Evolutionary conservation across 169 alveolate species (phyloP).

Genomic region (Plasmodium reichenowi): DNA sequence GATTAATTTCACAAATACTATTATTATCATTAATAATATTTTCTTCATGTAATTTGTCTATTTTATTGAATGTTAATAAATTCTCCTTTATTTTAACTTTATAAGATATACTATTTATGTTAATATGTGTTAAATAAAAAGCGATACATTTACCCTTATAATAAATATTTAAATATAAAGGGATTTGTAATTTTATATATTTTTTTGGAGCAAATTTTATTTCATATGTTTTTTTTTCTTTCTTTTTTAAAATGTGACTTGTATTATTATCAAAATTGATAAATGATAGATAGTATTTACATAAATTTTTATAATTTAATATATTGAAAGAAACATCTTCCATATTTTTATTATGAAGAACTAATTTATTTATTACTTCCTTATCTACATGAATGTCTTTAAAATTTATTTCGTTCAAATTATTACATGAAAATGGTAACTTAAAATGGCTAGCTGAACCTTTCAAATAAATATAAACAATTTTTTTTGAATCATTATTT

Average conservation of each 20-base stretch:
- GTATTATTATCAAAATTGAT: slow-evolving; percentile 48
- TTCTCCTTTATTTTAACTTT: slow-evolving; percentile 50
- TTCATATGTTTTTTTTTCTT: slow-evolving; percentile 70
- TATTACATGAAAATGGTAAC: slow-evolving; percentile 59
- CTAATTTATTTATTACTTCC: slow-evolving; percentile 47
- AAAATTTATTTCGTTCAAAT: slow-evolving; percentile 53
- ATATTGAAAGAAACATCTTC: slow-evolving; percentile 68
- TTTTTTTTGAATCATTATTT: slow-evolving; percentile 35
- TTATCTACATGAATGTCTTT: slow-evolving; percentile 69
- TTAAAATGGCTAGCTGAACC: slow-evolving; percentile 61
- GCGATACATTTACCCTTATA: slow-evolving; percentile 24
- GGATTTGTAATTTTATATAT: slow-evolving; percentile 41
- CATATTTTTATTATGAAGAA: slow-evolving; percentile 42
- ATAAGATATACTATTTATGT: slow-evolving; percentile 56
- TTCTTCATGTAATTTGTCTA: not conserved
- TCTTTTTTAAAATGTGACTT: slow-evolving; percentile 45
- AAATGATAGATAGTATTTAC: slow-evolving; percentile 32
- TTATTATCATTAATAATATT: not conserved
- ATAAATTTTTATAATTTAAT: slow-evolving; percentile 32
- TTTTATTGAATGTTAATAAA: slow-evolving; percentile 41
- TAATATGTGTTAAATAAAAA: slow-evolving; percentile 48
- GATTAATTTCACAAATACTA: slow-evolving; percentile 15
- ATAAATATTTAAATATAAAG: slow-evolving; percentile 49
- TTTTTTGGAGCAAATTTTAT: slow-evolving; percentile 57
- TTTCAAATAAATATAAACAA: slow-evolving; percentile 23